Evolutionary conservation across 495 filamentous ascomycete species (phyloP).

Genomic region (Penicillium paradoxum): DNA sequence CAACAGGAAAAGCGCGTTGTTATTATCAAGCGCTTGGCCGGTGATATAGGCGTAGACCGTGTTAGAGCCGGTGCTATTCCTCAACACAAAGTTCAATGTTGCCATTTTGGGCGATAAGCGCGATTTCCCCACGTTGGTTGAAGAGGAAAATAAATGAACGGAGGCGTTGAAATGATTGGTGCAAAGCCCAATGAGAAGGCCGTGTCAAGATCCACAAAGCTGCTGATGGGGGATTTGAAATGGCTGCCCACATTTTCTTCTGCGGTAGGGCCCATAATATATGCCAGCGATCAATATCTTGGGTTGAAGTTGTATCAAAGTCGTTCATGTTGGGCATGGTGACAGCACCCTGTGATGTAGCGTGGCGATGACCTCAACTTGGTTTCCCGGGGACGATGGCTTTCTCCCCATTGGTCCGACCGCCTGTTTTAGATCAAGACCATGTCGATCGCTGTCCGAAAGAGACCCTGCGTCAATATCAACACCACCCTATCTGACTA

Average conservation of each 20-base stretch:
- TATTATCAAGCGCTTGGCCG: slow-evolving; percentile 56
- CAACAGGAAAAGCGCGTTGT: slow-evolving; percentile 56
- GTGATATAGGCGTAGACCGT: slow-evolving; percentile 68
- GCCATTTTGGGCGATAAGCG: slow-evolving; percentile 23
- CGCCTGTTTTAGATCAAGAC: background rate
- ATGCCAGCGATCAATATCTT: background rate
- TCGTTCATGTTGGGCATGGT: slow-evolving; percentile 17
- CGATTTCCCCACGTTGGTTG: background rate
- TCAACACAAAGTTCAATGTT: slow-evolving; percentile 53
- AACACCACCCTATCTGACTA: background rate
- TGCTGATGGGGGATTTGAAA: slow-evolving; percentile 3
- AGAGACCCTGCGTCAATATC: slow-evolving; percentile 3
- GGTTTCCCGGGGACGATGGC: background rate
- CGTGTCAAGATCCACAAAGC: slow-evolving; percentile 8
- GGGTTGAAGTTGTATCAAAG: background rate
- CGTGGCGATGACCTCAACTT: slow-evolving; percentile 10
- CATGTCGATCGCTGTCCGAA: slow-evolving; percentile 17
- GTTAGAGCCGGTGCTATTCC: slow-evolving; percentile 58
- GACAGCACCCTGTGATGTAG: slow-evolving; percentile 24
- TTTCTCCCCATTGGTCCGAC: slow-evolving; percentile 7
- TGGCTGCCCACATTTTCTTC: background rate
- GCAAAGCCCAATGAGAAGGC: slow-evolving; percentile 2
- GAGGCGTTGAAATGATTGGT: slow-evolving; percentile 3
- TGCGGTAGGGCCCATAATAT: slow-evolving; percentile 10
- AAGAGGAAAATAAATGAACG: background rate